Conservation (phyloP, 768 basidiomycete species). For the Leccinum sublutescens region DNA sequence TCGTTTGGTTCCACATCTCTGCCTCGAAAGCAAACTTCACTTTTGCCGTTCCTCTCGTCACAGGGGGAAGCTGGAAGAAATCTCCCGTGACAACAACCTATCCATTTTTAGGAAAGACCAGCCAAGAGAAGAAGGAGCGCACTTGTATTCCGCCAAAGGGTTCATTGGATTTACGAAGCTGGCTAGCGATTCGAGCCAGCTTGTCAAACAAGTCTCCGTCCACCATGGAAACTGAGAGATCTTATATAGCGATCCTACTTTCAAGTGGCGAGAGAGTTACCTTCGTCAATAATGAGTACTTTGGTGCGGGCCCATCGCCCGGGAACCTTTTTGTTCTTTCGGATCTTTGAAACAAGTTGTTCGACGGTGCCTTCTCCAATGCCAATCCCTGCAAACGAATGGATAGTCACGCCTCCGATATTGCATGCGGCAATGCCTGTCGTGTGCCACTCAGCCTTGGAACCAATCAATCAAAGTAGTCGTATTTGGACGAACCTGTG, state of each 20-base stretch:
- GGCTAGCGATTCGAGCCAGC: conserved; percentile 65
- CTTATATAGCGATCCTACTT: not conserved
- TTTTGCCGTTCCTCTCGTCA: conserved; percentile 54
- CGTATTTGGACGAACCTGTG: conserved; percentile 54
- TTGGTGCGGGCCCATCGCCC: conserved; percentile 81
- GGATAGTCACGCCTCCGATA: conserved; percentile 92
- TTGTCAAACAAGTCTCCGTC: conserved; percentile 94
- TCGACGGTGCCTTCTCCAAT: conserved; percentile 68
- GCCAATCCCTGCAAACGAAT: conserved; percentile 95
- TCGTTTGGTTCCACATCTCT: conserved; percentile 64
- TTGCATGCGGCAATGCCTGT: conserved; percentile 94
- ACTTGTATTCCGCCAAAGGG: conserved; percentile 97
- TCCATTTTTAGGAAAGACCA: not conserved
- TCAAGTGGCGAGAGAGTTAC: conserved; percentile 33
- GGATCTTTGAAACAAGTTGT: conserved; percentile 61
- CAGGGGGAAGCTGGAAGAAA: conserved; percentile 97
- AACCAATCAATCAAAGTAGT: not conserved
- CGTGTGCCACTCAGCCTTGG: not conserved
- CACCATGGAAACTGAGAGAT: conserved; percentile 86
- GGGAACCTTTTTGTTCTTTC: conserved; percentile 80
- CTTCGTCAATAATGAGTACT: conserved; percentile 83
- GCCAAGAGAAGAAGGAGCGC: not conserved
- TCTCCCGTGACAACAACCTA: conserved; percentile 93
- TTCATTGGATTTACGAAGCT: conserved; percentile 54
- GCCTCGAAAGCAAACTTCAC: conserved; percentile 95